Evolutionary conservation across 2,329 filamentous ascomycete species (phyloP).

Genomic region (Didymellaceae sp.): DNA sequence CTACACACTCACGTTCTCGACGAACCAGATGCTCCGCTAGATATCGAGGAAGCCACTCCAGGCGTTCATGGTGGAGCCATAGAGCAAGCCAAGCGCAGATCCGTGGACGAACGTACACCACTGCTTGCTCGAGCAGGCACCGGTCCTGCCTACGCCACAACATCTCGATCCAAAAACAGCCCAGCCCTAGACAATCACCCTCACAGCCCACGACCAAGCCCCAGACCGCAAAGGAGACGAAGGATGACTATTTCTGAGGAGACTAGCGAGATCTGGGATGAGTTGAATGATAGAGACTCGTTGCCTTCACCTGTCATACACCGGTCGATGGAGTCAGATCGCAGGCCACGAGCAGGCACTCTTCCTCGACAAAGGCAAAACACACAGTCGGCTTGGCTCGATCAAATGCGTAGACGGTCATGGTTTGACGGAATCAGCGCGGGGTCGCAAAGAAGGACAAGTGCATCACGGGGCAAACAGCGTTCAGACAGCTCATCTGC

Average conservation of each 20-base stretch:
- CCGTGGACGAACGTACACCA: constrained; percentile 46
- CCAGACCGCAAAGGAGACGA: constrained; percentile 37
- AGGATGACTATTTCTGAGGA: constrained; percentile 66
- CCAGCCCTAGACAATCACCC: constrained; percentile 27
- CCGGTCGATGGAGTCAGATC: constrained; percentile 41
- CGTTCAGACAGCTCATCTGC: constrained; percentile 32
- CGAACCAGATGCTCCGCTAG: constrained; percentile 34
- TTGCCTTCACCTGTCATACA: constrained; percentile 33
- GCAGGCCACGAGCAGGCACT: constrained; percentile 44
- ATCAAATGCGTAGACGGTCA: constrained; percentile 45
- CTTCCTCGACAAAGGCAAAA: constrained; percentile 38
- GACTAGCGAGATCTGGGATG: constrained; percentile 83
- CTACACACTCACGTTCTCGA: constrained; percentile 74
- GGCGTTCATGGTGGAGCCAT: constrained; percentile 34
- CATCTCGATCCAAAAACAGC: constrained; percentile 33
- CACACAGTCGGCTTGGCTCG: constrained; percentile 40
- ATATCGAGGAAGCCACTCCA: constrained; percentile 38
- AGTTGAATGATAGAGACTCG: constrained; percentile 70
- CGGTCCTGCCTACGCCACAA: constrained; percentile 36
- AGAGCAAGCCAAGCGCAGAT: constrained; percentile 37
- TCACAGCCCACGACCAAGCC: constrained; percentile 33
- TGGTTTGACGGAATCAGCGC: constrained; percentile 44
- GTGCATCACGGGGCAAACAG: constrained; percentile 39
- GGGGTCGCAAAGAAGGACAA: constrained; percentile 29
- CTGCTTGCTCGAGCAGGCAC: constrained; percentile 44